Conservation (phyloP, 768 basidiomycete species). For the Kwoniella sp. region DNA sequence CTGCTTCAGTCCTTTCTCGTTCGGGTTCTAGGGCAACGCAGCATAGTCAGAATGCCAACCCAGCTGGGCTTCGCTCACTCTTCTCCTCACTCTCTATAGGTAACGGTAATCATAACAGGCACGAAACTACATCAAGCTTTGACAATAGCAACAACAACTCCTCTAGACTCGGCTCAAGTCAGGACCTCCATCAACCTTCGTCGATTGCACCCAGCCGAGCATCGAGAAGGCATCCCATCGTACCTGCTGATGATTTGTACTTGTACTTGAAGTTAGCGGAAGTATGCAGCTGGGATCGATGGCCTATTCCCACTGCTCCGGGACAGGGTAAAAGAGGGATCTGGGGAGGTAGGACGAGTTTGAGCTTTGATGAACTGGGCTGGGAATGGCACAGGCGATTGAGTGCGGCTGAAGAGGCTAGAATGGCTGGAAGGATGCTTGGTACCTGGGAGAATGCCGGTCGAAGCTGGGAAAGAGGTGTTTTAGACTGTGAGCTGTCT, state of each 20-base stretch:
- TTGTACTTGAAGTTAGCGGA: conserved; percentile 27
- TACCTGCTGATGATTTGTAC: conserved; percentile 35
- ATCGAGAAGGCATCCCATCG: background rate
- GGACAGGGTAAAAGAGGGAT: conserved; percentile 5
- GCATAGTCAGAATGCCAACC: background rate
- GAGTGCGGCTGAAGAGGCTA: conserved; percentile 25
- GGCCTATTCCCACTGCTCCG: conserved; percentile 17
- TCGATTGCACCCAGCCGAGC: background rate
- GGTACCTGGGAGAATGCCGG: conserved; percentile 31
- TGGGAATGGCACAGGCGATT: conserved; percentile 47
- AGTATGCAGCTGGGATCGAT: conserved; percentile 27
- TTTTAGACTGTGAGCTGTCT: conserved; percentile 45
- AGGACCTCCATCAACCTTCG: background rate
- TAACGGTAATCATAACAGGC: background rate
- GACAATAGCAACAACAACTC: background rate
- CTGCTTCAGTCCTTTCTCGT: conserved; percentile 6
- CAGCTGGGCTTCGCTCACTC: conserved; percentile 20
- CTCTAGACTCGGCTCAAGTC: background rate
- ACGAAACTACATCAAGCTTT: background rate
- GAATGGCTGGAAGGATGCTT: conserved; percentile 22
- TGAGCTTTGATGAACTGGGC: conserved; percentile 35
- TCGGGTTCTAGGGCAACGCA: background rate
- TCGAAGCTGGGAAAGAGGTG: conserved; percentile 30
- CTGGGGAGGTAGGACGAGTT: conserved; percentile 19
- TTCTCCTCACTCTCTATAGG: conserved; percentile 32